Evolutionary conservation across 1,284 basidiomycete species (phyloP), one percentile per base, ranked within the genome.

Genomic region (Xerocomus cyaneibrunnescens): DNA sequence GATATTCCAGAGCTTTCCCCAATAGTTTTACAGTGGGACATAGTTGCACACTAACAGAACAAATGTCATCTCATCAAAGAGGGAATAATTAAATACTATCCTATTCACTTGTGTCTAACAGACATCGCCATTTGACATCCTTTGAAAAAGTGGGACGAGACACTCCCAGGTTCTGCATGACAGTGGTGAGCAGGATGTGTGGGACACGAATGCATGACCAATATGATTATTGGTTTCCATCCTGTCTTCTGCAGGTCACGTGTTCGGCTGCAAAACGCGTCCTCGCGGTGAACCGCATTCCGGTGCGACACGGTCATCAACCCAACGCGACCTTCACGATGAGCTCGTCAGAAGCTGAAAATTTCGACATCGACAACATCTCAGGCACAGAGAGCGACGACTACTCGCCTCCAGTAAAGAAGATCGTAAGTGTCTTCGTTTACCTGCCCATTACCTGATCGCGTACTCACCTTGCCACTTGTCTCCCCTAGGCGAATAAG

Each of bases 311-410:
- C 54, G 31, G 21, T 36, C 38, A 49, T 19, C 54, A 32, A 41
- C 50, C 7, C 40, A 45, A 43, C 59, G 51, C 45, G 54, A 54
- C 51, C 35, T 57, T 28, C 34, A 62, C 61, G 46, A 81, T 81
- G 80, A 80, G 76, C 61, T 78, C 77, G 48, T 85, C 84, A 10
- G 85, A 85, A 64, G 79, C 68, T 44, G 87, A 89, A 69, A 80
- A 77, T 58, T 89, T 86, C 50, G 79, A 84, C 57, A 62, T 86
- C 43, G 76, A 82, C 57, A 69, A 76, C 56, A 61, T 81, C 38
- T 86, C 81, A 40, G 84, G 74, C 16, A 83, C 79, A 5, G 82
- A 81, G 51, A 86, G 81, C 9, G 87, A 90, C 0, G 81, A 76
- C 57, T 88, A 80, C 64, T 76, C 73, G 19, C 83, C 84, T 10